Base-by-base conservation (phyloP, 495 filamentous ascomycete species). In the Apiosordaria backusii region DNA sequence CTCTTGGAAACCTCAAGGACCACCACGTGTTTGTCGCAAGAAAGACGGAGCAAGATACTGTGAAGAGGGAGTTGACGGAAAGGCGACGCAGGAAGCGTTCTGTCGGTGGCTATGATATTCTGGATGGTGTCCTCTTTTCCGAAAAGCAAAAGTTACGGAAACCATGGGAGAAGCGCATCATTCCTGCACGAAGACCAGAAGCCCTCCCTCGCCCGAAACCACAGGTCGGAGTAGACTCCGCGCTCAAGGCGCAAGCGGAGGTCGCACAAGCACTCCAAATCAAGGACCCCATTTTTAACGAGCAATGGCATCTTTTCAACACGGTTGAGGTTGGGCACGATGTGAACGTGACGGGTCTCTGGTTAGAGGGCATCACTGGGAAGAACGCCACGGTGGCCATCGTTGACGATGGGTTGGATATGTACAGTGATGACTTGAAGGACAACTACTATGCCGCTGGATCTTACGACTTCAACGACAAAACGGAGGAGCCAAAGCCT, bases 281-380 rank as follows among this genome's bases (percentile, higher is more conserved):
- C 70, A 78, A 78, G 21, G 95, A 99, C 72, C 95, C 95, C 21
- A 95, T 96, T 27, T 99, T 97, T 77, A 77, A 83, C 18, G 90
- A 95, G 54, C 95, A 99, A 76, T 99, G 95, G 95, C 95, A 99
- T 85, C 81, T 99, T 15, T 89, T 88, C 79, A 99, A 99, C 74
- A 83, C 89, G 1, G 72, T 89, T 9, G 87, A 96, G 72, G 72
- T 86, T 16, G 94, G 93, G 15, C 91, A 98, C 77, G 94, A 98
- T 76, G 83, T 99, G 55, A 99, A 99, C 73, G 93, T 98, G 29
- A 95, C 93, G 1, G 92, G 87, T 29, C 78, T 97, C 19, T 99
- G 95, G 95, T 73, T 91, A 68, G 85, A 93, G 65, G 93, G 93
- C n/a, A 88, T 97, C 45, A 99, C 96, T 0, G 95, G 95, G 25